Evolutionary conservation across 2,329 filamentous ascomycete species (phyloP), one percentile per base, ranked within the genome.

Genomic region (Mycogone perniciosa): DNA sequence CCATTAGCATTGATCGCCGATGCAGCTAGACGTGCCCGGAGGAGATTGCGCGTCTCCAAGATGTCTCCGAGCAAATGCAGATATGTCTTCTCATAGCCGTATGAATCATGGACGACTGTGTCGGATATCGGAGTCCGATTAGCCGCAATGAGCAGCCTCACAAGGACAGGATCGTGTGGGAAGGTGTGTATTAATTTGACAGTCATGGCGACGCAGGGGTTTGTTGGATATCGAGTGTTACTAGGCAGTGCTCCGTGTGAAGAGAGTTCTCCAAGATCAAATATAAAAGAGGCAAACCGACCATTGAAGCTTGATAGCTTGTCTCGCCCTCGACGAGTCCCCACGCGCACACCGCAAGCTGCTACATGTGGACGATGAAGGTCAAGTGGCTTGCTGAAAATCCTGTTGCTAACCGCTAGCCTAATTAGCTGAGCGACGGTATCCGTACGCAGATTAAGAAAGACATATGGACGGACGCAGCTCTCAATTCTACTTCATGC

Each of bases 11-110:
- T 26, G 4, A 56, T 34, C 4, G n/a, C 13, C 0, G 42, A 43
- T 2, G 45, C 1, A 2, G 54, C 46, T 0, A 54, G 20, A 6
- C 8, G 9, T 6, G 11, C 5, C 4, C 26, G 27, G 9, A 59
- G 40, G 4, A 20, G 27, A 8, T 44, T 10, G 2, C 54, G 50
- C 5, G 50, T 59, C 5, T 53, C 7, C 3, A 57, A 2, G 9
- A 59, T 40, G 11, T 59, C 56, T 0, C 13, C 51, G 8, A 59
- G 35, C 3, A 59, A 44, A 8, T 59, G 41, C 1, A 46, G 6
- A 31, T 57, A 56, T 1, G 49, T 55, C 35, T 59, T 59, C 7
- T 54, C 44, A 8, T 55, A 48, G 2, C 56, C 57, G 31, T 53
- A 53, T 9, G 33, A n/a, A 38, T 56, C 55, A 6, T 55, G 40